Conservation (phyloP, 2,329 filamentous ascomycete genomes). For the Neonectria ditissima region DNA sequence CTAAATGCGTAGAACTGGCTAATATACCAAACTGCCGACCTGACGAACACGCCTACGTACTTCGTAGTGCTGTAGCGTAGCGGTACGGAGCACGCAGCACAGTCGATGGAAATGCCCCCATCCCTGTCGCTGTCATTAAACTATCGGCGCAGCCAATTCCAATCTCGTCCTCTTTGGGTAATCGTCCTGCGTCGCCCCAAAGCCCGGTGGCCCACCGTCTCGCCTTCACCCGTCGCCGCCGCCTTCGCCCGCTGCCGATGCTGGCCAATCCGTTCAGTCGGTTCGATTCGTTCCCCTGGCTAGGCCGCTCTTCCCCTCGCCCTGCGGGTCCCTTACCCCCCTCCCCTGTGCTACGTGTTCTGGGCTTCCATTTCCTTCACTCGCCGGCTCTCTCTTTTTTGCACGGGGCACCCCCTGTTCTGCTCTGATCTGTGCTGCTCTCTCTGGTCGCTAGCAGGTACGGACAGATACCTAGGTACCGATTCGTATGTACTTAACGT, state of each 20-base stretch:
- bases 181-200: conserved; percentile 40
- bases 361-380: conserved; percentile 2
- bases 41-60: not conserved
- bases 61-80: no score
- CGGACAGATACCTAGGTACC: no score
- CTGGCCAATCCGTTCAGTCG: conserved; percentile 21
- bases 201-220: conserved; percentile 24
- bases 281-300: conserved; percentile 26
- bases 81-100: no score
- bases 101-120: not conserved
- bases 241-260: conserved; percentile 25
- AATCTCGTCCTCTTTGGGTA: conserved; percentile 47
- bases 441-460: not conserved
- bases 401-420: not conserved
- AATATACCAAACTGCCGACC: not conserved
- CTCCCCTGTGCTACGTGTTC: conserved; percentile 15
- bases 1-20: no score
- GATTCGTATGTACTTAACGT: not conserved
- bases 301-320: conserved; percentile 4
- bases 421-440: not conserved
- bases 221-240: conserved; percentile 24
- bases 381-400: not conserved
- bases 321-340: not conserved
- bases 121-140: conserved; percentile 50
- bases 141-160: conserved; percentile 51